A percentile compares a stretch with the other conserved stretches of the same genome.
phyloP scores from a whole-genome alignment of 139 green algal species.

The Chlorella sp. region DNA sequence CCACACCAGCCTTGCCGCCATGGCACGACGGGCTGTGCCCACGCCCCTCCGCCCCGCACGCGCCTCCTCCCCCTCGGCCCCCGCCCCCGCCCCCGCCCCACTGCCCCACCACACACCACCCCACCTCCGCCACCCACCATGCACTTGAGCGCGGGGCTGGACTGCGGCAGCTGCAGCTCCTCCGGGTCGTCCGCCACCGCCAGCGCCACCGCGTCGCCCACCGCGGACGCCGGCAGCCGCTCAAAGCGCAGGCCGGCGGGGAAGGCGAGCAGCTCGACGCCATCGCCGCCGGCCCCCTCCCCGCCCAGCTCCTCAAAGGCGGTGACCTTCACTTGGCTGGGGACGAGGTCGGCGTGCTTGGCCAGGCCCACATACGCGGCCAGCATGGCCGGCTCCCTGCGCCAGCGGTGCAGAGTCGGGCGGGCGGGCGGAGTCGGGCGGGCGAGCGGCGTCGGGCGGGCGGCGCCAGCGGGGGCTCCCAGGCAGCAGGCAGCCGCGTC shows the following conservation, averaged over 20 bases:
- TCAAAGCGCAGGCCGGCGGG: constrained; percentile 30
- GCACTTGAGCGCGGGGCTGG: too few species aligned
- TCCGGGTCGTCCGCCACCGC: not conserved
- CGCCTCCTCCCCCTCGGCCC: too few species aligned
- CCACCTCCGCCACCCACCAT: too few species aligned
- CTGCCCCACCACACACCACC: too few species aligned
- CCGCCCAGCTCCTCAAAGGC: constrained; percentile 33
- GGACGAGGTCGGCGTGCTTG: not conserved
- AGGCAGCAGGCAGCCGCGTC: too few species aligned
- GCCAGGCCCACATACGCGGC: constrained; percentile 32
- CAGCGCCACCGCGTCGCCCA: constrained; percentile 18
- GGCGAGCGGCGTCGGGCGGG: not conserved
- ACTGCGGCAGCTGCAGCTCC: not conserved
- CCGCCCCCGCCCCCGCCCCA: too few species aligned
- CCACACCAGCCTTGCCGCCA: too few species aligned
- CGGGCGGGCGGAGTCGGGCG: too few species aligned
- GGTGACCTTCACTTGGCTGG: constrained; percentile 39
- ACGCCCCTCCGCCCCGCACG: too few species aligned
- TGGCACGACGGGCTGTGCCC: too few species aligned
- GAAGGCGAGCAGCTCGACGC: constrained; percentile 39
- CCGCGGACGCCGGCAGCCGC: not conserved
- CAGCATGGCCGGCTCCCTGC: constrained; percentile 37
- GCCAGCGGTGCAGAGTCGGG: not conserved
- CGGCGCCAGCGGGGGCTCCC: not conserved
- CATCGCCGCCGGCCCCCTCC: not conserved